Evolutionary conservation across 768 basidiomycete species (phyloP).

Genomic region (Chiua virens): DNA sequence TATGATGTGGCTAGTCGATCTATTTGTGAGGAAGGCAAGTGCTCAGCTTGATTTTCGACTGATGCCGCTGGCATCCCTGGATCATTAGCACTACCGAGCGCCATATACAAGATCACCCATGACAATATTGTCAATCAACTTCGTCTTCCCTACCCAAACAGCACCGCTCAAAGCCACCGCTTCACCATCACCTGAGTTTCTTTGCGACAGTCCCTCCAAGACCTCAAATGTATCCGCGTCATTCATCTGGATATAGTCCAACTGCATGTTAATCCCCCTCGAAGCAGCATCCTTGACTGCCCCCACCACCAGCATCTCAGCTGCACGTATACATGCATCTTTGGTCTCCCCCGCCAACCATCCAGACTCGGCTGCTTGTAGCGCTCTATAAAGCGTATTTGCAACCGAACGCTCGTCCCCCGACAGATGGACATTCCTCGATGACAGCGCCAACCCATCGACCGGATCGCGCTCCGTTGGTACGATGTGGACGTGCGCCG

Average conservation of each 20-base stretch:
- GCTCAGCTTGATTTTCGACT: conserved; percentile 12
- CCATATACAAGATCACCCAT: conserved; percentile 48
- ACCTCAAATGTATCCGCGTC: conserved; percentile 73
- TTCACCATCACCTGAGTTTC: conserved; percentile 28
- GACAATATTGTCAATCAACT: conserved; percentile 91
- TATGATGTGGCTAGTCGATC: conserved; percentile 38
- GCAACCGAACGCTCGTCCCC: conserved; percentile 62
- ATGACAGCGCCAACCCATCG: conserved; percentile 82
- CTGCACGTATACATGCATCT: conserved; percentile 46
- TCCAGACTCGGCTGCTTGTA: conserved; percentile 52
- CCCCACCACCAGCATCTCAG: conserved; percentile 40
- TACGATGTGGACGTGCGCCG: conserved; percentile 78
- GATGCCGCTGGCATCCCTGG: no score
- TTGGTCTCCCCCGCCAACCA: conserved; percentile 59
- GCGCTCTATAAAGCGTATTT: conserved; percentile 63
- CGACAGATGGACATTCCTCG: conserved; percentile 84
- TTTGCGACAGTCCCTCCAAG: conserved; percentile 38
- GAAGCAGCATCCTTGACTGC: conserved; percentile 30
- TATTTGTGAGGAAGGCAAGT: conserved; percentile 29
- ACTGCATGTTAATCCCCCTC: conserved; percentile 50
- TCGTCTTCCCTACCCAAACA: conserved; percentile 79
- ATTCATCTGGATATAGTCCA: conserved; percentile 92
- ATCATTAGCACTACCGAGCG: not conserved
- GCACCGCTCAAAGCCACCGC: conserved; percentile 81
- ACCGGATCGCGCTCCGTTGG: conserved; percentile 73